Conservation (phyloP, 2,329 filamentous ascomycete genomes). For the Dothiorella sarmentorum region DNA sequence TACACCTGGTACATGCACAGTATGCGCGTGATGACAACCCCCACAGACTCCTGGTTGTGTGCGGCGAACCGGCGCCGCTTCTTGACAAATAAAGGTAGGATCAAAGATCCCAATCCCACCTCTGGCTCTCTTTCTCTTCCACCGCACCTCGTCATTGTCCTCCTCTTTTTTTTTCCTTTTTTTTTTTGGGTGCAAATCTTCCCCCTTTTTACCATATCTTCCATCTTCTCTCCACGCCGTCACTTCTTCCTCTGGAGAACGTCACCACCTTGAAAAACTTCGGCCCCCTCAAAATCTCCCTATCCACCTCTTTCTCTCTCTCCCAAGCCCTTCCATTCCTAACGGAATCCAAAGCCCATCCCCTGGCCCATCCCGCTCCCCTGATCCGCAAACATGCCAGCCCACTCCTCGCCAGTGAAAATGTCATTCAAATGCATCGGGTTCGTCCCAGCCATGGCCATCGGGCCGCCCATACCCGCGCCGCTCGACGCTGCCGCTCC, state of each 20-base stretch:
- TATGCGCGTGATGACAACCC: slow-evolving; percentile 16
- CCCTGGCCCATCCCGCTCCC: slow-evolving; percentile 27
- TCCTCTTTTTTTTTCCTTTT: neutral
- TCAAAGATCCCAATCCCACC: neutral
- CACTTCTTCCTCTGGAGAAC: neutral
- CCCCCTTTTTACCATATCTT: neutral
- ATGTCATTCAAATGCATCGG: slow-evolving; percentile 31
- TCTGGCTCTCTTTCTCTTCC: neutral
- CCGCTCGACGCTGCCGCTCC: neutral
- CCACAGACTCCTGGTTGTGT: slow-evolving; percentile 14
- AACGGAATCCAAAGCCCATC: slow-evolving; percentile 16
- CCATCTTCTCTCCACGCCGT: neutral
- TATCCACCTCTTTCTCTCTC: neutral
- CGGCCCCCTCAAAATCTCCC: neutral
- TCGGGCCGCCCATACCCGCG: neutral
- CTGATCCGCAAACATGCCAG: slow-evolving; percentile 37
- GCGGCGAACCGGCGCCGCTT: slow-evolving; percentile 16
- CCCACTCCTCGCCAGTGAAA: slow-evolving; percentile 40
- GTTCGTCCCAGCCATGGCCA: slow-evolving; percentile 3
- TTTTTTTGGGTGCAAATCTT: neutral
- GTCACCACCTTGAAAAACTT: neutral
- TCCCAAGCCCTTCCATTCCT: neutral
- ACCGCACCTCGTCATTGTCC: too few relatives aligned
- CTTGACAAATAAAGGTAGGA: slow-evolving; percentile 12
- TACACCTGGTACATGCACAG: slow-evolving; percentile 17